Base-by-base conservation (phyloP, 2,329 filamentous ascomycete genomes). In the Chalara sp. region DNA sequence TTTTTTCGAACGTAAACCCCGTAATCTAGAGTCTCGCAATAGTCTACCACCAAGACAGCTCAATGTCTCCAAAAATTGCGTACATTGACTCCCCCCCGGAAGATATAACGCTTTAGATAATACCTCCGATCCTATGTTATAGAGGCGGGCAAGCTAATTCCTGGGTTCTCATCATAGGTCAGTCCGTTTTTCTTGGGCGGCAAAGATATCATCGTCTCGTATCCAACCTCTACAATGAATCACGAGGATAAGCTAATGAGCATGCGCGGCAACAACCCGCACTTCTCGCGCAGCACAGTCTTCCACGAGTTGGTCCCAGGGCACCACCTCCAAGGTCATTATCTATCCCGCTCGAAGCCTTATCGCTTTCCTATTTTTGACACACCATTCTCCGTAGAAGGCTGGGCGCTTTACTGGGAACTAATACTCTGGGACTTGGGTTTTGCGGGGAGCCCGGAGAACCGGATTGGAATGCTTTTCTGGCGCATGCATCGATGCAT, bases 331-430 rank as follows among this genome's bases (percentile, higher is more conserved):
- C 79, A 82, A 59, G 63, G 74, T 12, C 73, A 75, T 62, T 69
- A 76, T 58, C 72, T 70, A 12, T 63, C 67, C 11, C 70, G 79
- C 6, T 62, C 72, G 52, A 70, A 69, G 13, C 70, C 72, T 3
- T 76, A 82, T 61, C 72, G 79, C 5, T 61, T 63, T 21, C 35
- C 35, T 8, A 58, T 81, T 6, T 82, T 82, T 61, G 63, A 67
- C 32, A 82, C 79, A 1, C 76, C 78, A 0, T 82, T 83, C 58
- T 81, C 72, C 66, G 72, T 79, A 37, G 80, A 83, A 61, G 79
- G 79, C 13, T 82, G 79, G 78, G 75, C 79, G n/a, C 71, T 81
- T 56, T 83, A 83, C 61, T 82, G 79, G 79, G 80, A 83, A 64
- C 68, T 81, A 57, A 61, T 80, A 13, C 68, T 83, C 12, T 83